phyloP scores from a whole-genome alignment of 768 basidiomycete species.

The Chalciporus chontae region DNA sequence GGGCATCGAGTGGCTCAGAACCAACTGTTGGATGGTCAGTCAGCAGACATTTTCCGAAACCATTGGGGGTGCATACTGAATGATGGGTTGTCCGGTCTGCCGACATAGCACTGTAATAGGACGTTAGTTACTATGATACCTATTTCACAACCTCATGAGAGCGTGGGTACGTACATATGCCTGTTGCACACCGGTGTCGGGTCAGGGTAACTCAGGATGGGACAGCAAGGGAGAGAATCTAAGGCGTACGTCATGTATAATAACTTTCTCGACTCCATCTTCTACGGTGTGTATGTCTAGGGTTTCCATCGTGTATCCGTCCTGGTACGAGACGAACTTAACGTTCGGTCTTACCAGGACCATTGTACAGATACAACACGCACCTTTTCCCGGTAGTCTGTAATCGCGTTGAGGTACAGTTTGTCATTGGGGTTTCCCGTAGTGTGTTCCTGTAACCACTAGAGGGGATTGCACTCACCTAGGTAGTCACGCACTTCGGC shows the following conservation, averaged over 20 bases:
- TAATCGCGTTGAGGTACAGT: not conserved
- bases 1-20: slow-evolving; percentile 67
- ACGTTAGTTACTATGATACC: not conserved
- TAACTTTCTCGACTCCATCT: slow-evolving; percentile 47
- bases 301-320: slow-evolving; percentile 85
- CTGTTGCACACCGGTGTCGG: slow-evolving; percentile 26
- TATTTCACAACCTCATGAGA: not conserved
- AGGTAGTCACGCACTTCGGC: slow-evolving; percentile 79
- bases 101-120: slow-evolving; percentile 74
- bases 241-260: slow-evolving; percentile 48
- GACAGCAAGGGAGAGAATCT: too few species aligned
- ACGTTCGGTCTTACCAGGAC: too few species aligned
- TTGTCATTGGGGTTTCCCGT: not conserved
- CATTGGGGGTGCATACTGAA: slow-evolving; percentile 58
- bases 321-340: slow-evolving; percentile 40
- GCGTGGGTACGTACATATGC: slow-evolving; percentile 43
- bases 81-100: slow-evolving; percentile 80
- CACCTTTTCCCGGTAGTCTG: slow-evolving; percentile 87
- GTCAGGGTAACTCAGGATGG: not conserved
- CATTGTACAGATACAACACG: not conserved
- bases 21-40: slow-evolving; percentile 51
- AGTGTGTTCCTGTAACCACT: not conserved
- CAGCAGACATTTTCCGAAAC: not conserved
- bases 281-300: slow-evolving; percentile 66
- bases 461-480: slow-evolving; percentile 45